Percentiles rank a stretch among this genome's conserved stretches.
These are phyloP conservation scores for Nothophaeocryptopus gaeumannii DNA, from an alignment of 2,329 filamentous ascomycete genomes.

Conservation along the genomic window DNA sequence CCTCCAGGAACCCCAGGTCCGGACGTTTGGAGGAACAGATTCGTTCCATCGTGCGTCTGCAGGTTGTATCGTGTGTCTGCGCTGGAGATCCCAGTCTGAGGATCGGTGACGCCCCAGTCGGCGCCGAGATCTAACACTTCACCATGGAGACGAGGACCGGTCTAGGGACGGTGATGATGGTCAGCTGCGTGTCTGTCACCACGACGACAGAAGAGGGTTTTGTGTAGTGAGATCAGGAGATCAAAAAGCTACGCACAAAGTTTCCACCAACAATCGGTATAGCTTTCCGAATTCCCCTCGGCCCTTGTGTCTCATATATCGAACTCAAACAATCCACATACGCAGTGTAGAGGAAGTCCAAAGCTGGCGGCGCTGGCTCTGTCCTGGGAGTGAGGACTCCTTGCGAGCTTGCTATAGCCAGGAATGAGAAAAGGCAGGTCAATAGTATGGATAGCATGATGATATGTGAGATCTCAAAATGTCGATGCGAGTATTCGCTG, in stretches of 20 bases:
- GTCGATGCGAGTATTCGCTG: no score
- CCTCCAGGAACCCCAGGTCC: constrained; percentile 32
- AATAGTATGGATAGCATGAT: constrained; percentile 1
- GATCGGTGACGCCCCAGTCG: constrained; percentile 38
- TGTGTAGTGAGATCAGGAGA: no score
- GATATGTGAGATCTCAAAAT: background rate
- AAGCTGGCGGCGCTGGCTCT: constrained; percentile 20
- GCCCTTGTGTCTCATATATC: constrained; percentile 27
- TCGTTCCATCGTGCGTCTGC: constrained; percentile 36
- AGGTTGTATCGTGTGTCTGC: constrained; percentile 40
- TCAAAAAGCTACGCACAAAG: constrained; percentile 8
- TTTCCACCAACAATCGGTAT: constrained; percentile 35
- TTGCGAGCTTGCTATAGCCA: constrained; percentile 9
- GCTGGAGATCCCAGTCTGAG: constrained; percentile 30
- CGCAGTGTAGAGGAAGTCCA: constrained; percentile 33
- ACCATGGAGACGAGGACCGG: constrained; percentile 28
- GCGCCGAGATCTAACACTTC: constrained; percentile 37
- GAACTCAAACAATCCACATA: constrained; percentile 26
- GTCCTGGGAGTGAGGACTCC: constrained; percentile 3
- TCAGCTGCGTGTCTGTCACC: no score
- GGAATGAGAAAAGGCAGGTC: constrained; percentile 8
- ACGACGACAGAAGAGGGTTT: no score
- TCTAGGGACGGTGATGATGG: no score
- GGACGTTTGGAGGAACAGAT: constrained; percentile 36
- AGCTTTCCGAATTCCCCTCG: constrained; percentile 28